Evolutionary conservation across 2,329 filamentous ascomycete genomes (phyloP), one percentile per base, ranked within the genome.

Genomic region (Fusarium begoniae): DNA sequence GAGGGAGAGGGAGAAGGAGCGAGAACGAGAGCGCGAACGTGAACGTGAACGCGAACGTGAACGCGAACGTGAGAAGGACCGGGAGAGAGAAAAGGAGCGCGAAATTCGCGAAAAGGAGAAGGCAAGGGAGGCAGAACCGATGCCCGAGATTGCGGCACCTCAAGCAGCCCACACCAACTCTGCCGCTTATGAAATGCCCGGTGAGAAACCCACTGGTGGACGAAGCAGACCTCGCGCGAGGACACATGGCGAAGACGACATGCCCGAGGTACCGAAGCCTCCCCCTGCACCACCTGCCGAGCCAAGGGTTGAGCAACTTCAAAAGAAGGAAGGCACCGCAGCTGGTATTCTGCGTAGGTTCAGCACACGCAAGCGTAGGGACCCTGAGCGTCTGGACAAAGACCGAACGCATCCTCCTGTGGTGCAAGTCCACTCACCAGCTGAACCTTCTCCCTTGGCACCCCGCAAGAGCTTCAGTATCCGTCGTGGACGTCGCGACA

Each of bases 231-330:
- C 95, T 13, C 90, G 96, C 55, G 95, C 96, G 41, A 90, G 96
- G 74, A 98, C 96, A 1, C 96, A 98, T 79, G 96, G 96, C 22
- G 96, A 98, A 82, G 96, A 98, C 72, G 96, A 99, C 66, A 89
- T 94, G 17, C 88, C 91, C 2, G 94, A 97, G 55, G 88, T 66
- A 44, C 74, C 74, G 32, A 83, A 80, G 56, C 79, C 77, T 35
- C 57, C 72, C 3, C 75, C 76, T 30, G 64, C 71, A 11, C 77
- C 81, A 22, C 87, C 75, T 77, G 89, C 75, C 78, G 88, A 91
- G 32, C 87, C 90, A 28, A 89, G 90, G 38, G 81, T 85, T 26
- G 92, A 91, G 80, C 88, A 87, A 15, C 86, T 90, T 10, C 85
- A 86, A 56, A 95, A 94, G 84, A 97, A 96, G 82, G 96, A 98